Base-by-base conservation (phyloP, 202 grass and related monocot species). In the Setaria italica region DNA sequence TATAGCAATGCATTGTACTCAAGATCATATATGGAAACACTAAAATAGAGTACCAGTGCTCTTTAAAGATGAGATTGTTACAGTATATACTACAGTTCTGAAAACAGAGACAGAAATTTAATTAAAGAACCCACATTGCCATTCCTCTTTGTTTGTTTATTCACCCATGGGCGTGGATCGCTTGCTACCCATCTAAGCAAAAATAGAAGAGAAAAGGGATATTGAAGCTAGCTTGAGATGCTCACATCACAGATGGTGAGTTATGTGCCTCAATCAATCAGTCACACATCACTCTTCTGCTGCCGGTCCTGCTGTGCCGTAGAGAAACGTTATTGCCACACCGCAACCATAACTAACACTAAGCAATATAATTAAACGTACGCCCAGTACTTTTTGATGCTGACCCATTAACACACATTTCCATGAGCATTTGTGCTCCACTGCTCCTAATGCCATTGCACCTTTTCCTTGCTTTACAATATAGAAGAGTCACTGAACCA, bases 221-320 rank as follows among this genome's bases (percentile, higher is more conserved):
- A 21, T 43, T 33, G 62, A 77, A 85, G 77, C 73, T 72, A 84
- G 80, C 78, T 68, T 81, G 57, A 78, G 62, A 50, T 76, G 58
- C 69, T 47, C 68, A 85, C 85, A 85, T 91, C 91, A 89, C 62
- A 79, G 66, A 82, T 47, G 91, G 89, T 96, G 74, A 96, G 89
- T 93, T 42, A 93, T 93, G 91, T 76, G 87, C 88, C 73, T 96
- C 94, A 86, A 90, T 90, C 78, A 68, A 67, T 68, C 94, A 96
- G 84, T 85, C 84, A 77, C 46, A 42, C 80, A 62, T 93, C 85
- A 57, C 66, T 81, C 53, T 11, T 17, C 46, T 33, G 25, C 47
- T 50, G 46, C 47, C 30, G 78, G 78, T 81, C 19, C 30, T 87
- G 12, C 32, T 75, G 32, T 67, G 49, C 57, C 62, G n/a, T 80